phyloP scores from a whole-genome alignment of 148 eudicot genomes.

The Camellia sinensis region DNA sequence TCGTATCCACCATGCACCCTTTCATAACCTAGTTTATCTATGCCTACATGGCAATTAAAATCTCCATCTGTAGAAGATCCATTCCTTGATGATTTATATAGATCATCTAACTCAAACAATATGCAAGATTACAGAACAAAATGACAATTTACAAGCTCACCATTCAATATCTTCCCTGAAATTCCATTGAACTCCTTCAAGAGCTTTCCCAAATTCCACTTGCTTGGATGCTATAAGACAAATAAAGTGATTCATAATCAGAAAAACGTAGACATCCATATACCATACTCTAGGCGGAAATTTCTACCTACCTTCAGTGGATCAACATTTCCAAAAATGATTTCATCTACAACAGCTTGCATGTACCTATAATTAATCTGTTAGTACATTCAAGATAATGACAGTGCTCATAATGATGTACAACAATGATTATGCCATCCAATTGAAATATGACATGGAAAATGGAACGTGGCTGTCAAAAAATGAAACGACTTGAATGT shows the following conservation, averaged over 20 bases:
- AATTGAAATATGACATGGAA: background rate
- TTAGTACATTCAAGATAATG: background rate
- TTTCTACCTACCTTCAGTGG: conserved; percentile 56
- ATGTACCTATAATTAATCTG: conserved; percentile 61
- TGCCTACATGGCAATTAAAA: too few relatives aligned
- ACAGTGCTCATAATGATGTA: background rate
- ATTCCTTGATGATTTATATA: conserved; percentile 11
- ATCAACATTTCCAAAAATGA: conserved; percentile 56
- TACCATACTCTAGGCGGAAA: conserved; percentile 1
- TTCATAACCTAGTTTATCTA: too few relatives aligned
- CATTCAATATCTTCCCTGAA: conserved; percentile 54
- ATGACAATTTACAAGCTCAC: conserved; percentile 40
- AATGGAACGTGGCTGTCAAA: background rate
- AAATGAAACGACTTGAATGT: background rate
- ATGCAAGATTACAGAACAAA: conserved; percentile 9
- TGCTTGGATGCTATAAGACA: conserved; percentile 61
- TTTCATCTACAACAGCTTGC: conserved; percentile 94
- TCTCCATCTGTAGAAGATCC: conserved; percentile 17
- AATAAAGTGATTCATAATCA: conserved; percentile 8
- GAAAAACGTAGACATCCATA: background rate
- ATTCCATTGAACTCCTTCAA: conserved; percentile 59
- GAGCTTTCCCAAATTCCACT: conserved; percentile 67
- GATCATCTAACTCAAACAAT: background rate
- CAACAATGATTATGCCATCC: background rate
- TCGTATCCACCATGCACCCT: too few relatives aligned